Base-by-base conservation (phyloP, 192 early-diverging fungal species). In the Coemansia sp. region DNA sequence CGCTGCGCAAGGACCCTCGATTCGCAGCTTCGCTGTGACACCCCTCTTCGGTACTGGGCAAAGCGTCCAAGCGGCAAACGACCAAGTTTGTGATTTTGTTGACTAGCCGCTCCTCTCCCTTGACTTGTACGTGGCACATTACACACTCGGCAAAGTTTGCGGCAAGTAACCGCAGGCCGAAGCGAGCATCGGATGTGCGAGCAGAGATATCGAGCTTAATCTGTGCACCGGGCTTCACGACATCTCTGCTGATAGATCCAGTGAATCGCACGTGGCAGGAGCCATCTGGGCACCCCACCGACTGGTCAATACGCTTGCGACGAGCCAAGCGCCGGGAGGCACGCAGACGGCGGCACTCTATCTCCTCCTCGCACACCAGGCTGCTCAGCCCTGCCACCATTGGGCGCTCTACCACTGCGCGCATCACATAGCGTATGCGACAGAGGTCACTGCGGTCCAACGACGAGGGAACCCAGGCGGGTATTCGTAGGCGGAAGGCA, bases 221-320 rank as follows among this genome's bases (percentile, higher is more conserved):
- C 41, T 73, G 68, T 29, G 68, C 63, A 27, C 79, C 79, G 3
- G 79, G 79, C 62, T 62, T 67, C 10, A 77, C 79, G n/a, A 77
- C 66, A 46, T 82, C 79, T 31, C 74, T 45, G 63, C 68, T 74
- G 39, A 82, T 31, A 4, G 72, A 53, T 17, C 79, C 79, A 54
- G 68, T 66, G 48, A 82, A 68, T 21, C 72, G 65, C 35, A 82
- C 79, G 24, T 82, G 79, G 42, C 79, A 82, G 16, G 74, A 71
- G 34, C 79, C 79, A 63, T 82, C 74, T 6, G 79, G 79, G 37
- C 79, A 82, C 6, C 79, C 79, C 14, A 82, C 79, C 39, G 79
- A 82, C 68, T 82, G 79, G 59, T 82, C 79, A 2, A 82, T 53
- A 1, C 59, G 61, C 68, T 74, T 73, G 4, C 65, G 45, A 17